Evolutionary conservation across 345 rosid species (phyloP), one percentile per base, ranked within the genome.

Genomic region (Populus pruinosa): DNA sequence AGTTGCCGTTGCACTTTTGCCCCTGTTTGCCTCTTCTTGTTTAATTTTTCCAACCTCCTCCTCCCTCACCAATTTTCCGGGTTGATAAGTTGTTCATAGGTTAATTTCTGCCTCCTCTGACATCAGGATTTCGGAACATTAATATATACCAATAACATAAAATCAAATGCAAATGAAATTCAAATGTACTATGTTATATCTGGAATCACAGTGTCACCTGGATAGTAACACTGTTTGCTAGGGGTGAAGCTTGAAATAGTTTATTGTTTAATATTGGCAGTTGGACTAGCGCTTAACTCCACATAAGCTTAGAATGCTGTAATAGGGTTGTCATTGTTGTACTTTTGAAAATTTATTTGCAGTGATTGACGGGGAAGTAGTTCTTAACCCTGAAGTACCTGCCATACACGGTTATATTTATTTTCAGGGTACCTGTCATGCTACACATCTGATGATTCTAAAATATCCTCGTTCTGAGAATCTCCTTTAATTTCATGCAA

Each of bases 11-110:
- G 29, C 66, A 20, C 31, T 49, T 50, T 36, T 55, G 56, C 36
- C 14, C 56, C 11, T 21, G n/a, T 5, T 16, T 8, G 33, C 29
- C 53, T 14, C n/a, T 23, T 25, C 56, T 49, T 41, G 50, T 41
- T 70, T 44, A 44, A 18, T 5, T 36, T 47, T 44, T 6, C 33
- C 5, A 4, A 9, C 25, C 27, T 29, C 27, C 18, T 3, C 44
- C 20, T 43, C 41, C 75, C 39, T 76, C 21, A 67, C 69, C 8
- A 35, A 43, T 76, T 79, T 79, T 56, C 61, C 47, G 61, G 5
- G 1, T 44, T 41, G 20, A 8, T 18, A 67, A 56, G 21, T 49
- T 29, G 38, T 38, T 10, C n/a, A 33, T 62, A 44, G 62, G 43
- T 64, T 80, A 65, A 38, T 39, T 25, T 18, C 55, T 47, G n/a